These are phyloP conservation scores for Hygrophila difformis DNA, from an alignment of 257 asterid species.

Conservation along the genomic window DNA sequence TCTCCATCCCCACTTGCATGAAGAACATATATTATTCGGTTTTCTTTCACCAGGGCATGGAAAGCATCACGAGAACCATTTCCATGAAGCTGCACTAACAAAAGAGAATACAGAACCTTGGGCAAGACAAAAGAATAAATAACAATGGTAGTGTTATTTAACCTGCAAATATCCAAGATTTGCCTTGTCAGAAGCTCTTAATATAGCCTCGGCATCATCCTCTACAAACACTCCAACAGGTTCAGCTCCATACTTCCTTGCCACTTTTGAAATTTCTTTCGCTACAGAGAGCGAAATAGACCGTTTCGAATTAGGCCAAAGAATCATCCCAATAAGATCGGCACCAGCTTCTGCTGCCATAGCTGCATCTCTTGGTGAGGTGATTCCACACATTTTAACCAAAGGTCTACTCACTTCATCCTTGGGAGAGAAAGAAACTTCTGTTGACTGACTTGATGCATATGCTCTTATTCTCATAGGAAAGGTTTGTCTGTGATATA, in stretches of 20 bases:
- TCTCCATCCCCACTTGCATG: constrained; percentile 68
- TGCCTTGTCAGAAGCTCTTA: constrained; percentile 56
- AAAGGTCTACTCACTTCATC: constrained; percentile 37
- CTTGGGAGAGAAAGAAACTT: constrained; percentile 20
- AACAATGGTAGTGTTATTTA: constrained; percentile 1
- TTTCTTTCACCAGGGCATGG: constrained; percentile 39
- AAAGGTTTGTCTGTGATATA: constrained; percentile 16
- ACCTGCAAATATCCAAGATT: constrained; percentile 92
- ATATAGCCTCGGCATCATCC: constrained; percentile 70
- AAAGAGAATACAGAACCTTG: constrained; percentile 7
- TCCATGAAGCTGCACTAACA: constrained; percentile 74
- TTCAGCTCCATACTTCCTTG: constrained; percentile 61
- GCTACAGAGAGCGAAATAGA: constrained; percentile 68
- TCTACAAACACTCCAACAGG: constrained; percentile 95
- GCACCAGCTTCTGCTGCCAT: constrained; percentile 96
- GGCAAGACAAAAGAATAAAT: constrained; percentile 5
- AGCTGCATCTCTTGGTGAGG: constrained; percentile 82
- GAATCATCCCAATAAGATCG: constrained; percentile 80
- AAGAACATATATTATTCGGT: constrained; percentile 62
- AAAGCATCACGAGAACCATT: constrained; percentile 73
- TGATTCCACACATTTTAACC: constrained; percentile 93
- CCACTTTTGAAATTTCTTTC: constrained; percentile 75
- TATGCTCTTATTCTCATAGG: constrained; percentile 23
- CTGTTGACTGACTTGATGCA: constrained; percentile 20
- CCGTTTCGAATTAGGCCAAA: constrained; percentile 90